Evolutionary conservation across 2,329 filamentous ascomycete species (phyloP).

Genomic region (Clarireedia hainanense): DNA sequence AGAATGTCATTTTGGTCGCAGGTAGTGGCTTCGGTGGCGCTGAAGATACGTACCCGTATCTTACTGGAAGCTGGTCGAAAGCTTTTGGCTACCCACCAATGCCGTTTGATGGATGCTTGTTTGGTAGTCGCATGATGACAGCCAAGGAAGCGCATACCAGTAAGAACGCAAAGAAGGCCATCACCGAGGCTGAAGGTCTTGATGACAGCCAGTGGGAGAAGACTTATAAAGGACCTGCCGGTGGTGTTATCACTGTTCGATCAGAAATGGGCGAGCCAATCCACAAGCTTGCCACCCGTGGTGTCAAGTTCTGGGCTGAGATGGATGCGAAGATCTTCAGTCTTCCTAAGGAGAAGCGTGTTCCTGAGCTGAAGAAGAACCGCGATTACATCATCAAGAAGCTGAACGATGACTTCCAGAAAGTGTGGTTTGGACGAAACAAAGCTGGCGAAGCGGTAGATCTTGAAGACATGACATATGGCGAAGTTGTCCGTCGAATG

Average conservation of each 20-base stretch:
- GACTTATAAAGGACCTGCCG: constrained; percentile 84
- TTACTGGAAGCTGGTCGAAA: constrained; percentile 83
- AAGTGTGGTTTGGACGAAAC: constrained; percentile 93
- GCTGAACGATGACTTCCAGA: constrained; percentile 92
- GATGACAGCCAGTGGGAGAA: constrained; percentile 83
- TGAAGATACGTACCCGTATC: constrained; percentile 86
- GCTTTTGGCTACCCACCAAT: constrained; percentile 83
- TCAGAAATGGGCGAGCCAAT: constrained; percentile 99
- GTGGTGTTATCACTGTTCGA: constrained; percentile 90
- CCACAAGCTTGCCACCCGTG: constrained; percentile 94
- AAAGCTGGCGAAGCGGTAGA: constrained; percentile 73
- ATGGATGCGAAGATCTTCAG: constrained; percentile 99
- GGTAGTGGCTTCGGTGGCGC: constrained; percentile 88
- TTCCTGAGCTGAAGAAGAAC: constrained; percentile 80
- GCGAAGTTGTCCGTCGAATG: constrained; percentile 78
- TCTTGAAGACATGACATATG: constrained; percentile 93
- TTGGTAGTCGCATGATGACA: constrained; percentile 91
- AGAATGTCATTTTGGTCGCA: constrained; percentile 83
- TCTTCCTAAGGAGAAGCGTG: constrained; percentile 82
- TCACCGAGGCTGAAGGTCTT: constrained; percentile 76
- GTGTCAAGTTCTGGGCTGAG: constrained; percentile 95
- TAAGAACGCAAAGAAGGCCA: constrained; percentile 79
- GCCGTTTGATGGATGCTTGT: constrained; percentile 88
- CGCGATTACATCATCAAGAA: constrained; percentile 90
- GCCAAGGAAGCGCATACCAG: constrained; percentile 89